Evolutionary conservation across 768 basidiomycete genomes (phyloP), one percentile per base, ranked within the genome.

Genomic region (Termitomyces sp.): DNA sequence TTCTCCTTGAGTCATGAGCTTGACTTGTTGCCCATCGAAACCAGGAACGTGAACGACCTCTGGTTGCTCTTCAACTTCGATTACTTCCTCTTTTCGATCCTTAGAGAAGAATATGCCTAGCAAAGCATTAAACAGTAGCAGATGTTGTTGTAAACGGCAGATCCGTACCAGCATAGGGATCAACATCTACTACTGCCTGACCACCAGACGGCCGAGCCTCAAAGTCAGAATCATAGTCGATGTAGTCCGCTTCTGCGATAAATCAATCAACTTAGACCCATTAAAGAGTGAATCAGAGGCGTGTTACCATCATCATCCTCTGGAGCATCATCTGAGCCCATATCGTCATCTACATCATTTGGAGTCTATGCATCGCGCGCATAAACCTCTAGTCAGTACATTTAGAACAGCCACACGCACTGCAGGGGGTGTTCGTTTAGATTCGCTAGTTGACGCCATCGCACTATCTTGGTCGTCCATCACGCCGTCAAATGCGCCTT

Each of bases 61-160:
- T 7, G 86, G 80, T 50, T 86, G 80, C 72, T 94, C 93, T 66
- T 94, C 88, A 1, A 94, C 84, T 73, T 97, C 94, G 48, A 95
- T 92, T 38, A 95, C 89, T 70, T 91, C 90, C 72, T 96, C 94
- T 43, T 84, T 82, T 49, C 94, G 82, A 68, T 94, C 92, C 75
- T 96, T 96, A 44, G 94, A 96, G 71, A 94, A 97, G 79, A 96
- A 96, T 54, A 96, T 84, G 24, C 92, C 93, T 93, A 58, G 10
- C 9, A 22, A 44, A 32, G 33, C 42, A 47, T 16, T 58, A 53
- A 64, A 50, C 62, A n/a, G 62, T 51, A 7, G 32, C 53, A 12
- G 3, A 7, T 44, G 30, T 10, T 44, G 58, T 52, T 8, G 58
- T 10, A 13, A 28, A n/a, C 51, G 24, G 33, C 14, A 44, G 28